A percentile compares a stretch with the other conserved stretches of the same genome.
These are phyloP conservation scores for Galeopsis tetrahit DNA, from an alignment of 257 asterid genomes.

Conservation along the genomic window DNA sequence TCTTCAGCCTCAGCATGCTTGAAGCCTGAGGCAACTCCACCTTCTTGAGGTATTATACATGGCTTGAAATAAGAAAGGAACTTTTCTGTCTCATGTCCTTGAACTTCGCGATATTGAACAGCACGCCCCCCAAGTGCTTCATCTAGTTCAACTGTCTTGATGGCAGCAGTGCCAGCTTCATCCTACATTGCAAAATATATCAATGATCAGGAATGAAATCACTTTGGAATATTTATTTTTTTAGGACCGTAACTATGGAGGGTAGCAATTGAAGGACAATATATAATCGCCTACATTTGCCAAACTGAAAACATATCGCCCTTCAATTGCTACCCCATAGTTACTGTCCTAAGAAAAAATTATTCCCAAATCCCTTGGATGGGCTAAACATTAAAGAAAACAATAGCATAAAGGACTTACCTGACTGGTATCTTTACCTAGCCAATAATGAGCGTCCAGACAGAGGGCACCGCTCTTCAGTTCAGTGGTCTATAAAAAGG, in stretches of 20 bases:
- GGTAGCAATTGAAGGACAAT: too few relatives aligned
- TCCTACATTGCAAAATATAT: constrained; percentile 41
- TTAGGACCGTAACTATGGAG: too few relatives aligned
- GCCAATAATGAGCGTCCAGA: constrained; percentile 84
- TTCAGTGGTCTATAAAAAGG: constrained; percentile 60
- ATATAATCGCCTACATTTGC: too few relatives aligned
- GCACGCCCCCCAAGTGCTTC: constrained; percentile 83
- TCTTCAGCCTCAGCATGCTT: constrained; percentile 57
- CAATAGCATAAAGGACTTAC: constrained; percentile 38
- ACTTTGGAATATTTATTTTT: too few relatives aligned
- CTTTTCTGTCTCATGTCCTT: constrained; percentile 81
- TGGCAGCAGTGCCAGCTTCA: constrained; percentile 70
- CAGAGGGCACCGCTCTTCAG: constrained; percentile 58
- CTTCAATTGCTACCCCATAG: too few relatives aligned
- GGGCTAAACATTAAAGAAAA: neutral
- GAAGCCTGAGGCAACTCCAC: constrained; percentile 70
- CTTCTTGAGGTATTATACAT: constrained; percentile 82
- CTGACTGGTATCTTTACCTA: constrained; percentile 75
- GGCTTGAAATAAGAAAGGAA: constrained; percentile 92
- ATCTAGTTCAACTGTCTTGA: constrained; percentile 83
- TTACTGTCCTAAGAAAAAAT: too few relatives aligned
- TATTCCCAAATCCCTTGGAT: neutral
- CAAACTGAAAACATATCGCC: too few relatives aligned
- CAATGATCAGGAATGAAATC: constrained; percentile 17
- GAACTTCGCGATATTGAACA: constrained; percentile 88